Evolutionary conservation across 169 alveolate genomes (phyloP).

Genomic region (Cyclospora cayetanensis): DNA sequence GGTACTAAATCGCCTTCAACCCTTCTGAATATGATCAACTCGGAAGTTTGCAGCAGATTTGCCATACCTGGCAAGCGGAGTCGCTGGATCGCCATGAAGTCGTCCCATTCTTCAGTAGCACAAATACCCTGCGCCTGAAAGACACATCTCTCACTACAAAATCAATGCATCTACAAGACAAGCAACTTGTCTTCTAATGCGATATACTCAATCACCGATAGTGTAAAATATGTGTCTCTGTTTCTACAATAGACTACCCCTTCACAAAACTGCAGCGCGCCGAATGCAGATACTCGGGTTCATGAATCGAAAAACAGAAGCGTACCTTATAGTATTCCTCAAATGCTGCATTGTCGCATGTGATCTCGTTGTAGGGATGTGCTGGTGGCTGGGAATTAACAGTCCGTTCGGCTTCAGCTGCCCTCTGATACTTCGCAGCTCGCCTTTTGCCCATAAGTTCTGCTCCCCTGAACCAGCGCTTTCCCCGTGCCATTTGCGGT

Average conservation of each 20-base stretch:
- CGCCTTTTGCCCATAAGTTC: slow-evolving; percentile 58
- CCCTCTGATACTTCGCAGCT: slow-evolving; percentile 42
- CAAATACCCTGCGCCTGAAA: slow-evolving; percentile 62
- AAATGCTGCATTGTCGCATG: slow-evolving; percentile 65
- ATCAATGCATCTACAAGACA: too few species aligned
- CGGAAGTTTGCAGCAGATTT: too few species aligned
- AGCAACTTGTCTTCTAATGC: too few species aligned
- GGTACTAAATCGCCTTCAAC: too few species aligned
- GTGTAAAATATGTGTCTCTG: too few species aligned
- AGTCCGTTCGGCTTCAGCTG: not conserved
- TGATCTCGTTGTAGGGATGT: slow-evolving; percentile 13
- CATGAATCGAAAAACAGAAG: too few species aligned
- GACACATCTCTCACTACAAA: not conserved
- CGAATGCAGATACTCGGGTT: too few species aligned
- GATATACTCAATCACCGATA: too few species aligned
- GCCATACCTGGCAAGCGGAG: slow-evolving; percentile 54
- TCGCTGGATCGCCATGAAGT: slow-evolving; percentile 54
- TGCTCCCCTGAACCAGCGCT: slow-evolving; percentile 57
- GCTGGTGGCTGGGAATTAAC: not conserved
- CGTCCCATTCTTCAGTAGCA: slow-evolving; percentile 66
- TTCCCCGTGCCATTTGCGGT: slow-evolving; percentile 66
- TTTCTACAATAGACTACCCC: too few species aligned
- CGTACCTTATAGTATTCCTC: slow-evolving; percentile 65
- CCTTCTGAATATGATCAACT: not conserved
- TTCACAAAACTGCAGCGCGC: too few species aligned